Percentiles rank a stretch among this genome's conserved stretches.
phyloP scores from a whole-genome alignment of 225 moss, liverwort and hornwort genomes.

The Straminergon stramineum region DNA sequence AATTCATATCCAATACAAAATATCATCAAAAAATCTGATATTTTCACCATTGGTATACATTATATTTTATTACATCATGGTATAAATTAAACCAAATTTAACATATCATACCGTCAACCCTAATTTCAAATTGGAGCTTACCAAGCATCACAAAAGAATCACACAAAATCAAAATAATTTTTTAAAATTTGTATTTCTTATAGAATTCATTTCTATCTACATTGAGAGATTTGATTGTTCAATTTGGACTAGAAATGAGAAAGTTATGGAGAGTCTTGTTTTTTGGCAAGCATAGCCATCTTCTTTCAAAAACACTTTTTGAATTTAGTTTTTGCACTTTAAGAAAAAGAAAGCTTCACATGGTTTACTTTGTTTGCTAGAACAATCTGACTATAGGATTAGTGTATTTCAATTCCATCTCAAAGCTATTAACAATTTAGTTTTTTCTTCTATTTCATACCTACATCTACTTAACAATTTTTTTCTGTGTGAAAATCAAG shows the following conservation, averaged over 20 bases:
- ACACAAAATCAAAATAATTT: too few species aligned
- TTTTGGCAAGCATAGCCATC: fast-evolving
- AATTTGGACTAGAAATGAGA: background rate
- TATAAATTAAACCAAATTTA: background rate
- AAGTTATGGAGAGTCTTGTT: background rate
- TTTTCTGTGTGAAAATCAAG: too few species aligned
- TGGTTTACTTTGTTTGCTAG: too few species aligned
- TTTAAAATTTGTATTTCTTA: too few species aligned
- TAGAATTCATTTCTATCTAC: background rate
- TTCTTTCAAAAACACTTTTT: too few species aligned
- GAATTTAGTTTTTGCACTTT: too few species aligned
- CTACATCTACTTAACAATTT: background rate
- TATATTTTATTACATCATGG: background rate
- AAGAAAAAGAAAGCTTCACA: too few species aligned
- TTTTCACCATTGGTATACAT: background rate
- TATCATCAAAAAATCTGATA: background rate
- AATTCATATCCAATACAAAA: background rate
- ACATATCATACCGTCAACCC: background rate
- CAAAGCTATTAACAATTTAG: too few species aligned
- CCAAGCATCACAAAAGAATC: fast-evolving
- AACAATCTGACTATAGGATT: too few species aligned
- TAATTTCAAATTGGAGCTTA: background rate
- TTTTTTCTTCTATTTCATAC: too few species aligned
- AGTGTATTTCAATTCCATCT: too few species aligned
- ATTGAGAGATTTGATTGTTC: background rate